Base-by-base conservation (phyloP, 2,329 filamentous ascomycete species). In the Daldinia sp. region DNA sequence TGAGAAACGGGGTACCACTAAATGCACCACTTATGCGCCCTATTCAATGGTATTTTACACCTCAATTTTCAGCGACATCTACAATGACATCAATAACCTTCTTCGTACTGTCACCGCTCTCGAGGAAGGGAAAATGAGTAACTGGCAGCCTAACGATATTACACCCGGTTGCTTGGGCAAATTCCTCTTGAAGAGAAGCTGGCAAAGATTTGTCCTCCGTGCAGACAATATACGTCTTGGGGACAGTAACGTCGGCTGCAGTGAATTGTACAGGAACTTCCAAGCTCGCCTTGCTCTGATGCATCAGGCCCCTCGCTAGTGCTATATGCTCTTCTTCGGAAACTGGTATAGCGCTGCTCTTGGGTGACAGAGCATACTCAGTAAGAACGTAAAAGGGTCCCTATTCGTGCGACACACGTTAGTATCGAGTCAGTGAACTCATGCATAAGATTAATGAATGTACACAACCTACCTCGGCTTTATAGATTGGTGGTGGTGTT, bases 151-250 rank as follows among this genome's bases (percentile, higher is more conserved):
- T 71, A 6, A 74, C 58, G 2, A 73, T 46, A n/a, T 63, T 57
- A 28, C 65, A 71, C 12, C 63, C 65, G 13, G 60, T 62, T 6
- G 58, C 54, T 33, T 65, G 23, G 9, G 74, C 76, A 69, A 78
- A 70, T 2, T 46, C 65, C 23, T 69, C 35, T 20, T 78, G 76
- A 1, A 66, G 72, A 13, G 67, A 48, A 6, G 68, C 23, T 0
- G 75, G 74, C 18, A 78, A 58, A 0, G 60, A 33, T 0, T 62
- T 37, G 46, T 79, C 77, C 1, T 73, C 48, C 6, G 69, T 70
- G 20, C 76, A 78, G 6, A 72, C 65, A 6, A 79, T 62, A 13
- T 77, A 79, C 0, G 75, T 78, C 60, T 71, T 77, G 0, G 73
- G 69, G 0, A 72, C 72, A 6, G 56, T 68, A 28, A 78, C 75